These are phyloP conservation scores for Mortierella sp. DNA, from an alignment of 371 early-diverging fungal genomes.

Conservation along the genomic window DNA sequence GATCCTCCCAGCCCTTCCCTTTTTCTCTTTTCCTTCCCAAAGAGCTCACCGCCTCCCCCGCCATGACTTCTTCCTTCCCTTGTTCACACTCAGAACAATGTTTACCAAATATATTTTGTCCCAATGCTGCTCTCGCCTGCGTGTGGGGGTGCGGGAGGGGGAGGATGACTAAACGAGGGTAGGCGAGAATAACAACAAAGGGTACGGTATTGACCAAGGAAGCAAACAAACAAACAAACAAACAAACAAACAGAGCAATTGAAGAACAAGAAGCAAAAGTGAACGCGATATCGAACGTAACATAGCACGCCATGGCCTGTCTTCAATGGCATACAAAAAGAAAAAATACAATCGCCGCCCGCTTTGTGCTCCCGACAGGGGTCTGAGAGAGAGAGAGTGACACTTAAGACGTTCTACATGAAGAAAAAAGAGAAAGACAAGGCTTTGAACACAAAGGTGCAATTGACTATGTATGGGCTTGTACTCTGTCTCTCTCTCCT, in stretches of 20 bases:
- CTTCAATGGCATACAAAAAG: background rate
- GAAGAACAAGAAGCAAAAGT: background rate
- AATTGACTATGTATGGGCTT: conserved; percentile 1
- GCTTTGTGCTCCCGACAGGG: background rate
- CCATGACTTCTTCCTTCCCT: background rate
- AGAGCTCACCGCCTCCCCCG: background rate
- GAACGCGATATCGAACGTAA: background rate
- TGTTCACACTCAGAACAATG: conserved; percentile 13
- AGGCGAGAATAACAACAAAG: background rate
- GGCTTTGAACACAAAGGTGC: background rate
- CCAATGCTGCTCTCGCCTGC: conserved; percentile 6
- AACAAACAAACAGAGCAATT: background rate
- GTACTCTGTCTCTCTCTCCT: background rate
- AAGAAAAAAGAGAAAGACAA: background rate
- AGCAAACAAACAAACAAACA: background rate
- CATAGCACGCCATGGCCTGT: background rate
- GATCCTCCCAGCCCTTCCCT: background rate
- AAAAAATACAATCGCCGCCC: conserved; percentile 9
- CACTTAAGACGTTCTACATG: conserved; percentile 2
- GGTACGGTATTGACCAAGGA: too few relatives aligned
- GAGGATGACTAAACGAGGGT: background rate
- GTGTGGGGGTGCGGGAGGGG: background rate
- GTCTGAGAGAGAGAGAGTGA: background rate
- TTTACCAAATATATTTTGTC: conserved; percentile 13
- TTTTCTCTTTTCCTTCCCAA: background rate